A percentile compares a stretch with the other conserved stretches of the same genome.
These are phyloP conservation scores for Tillandsia leiboldiana DNA, from an alignment of 176 grass and related monocot species.

Conservation along the genomic window DNA sequence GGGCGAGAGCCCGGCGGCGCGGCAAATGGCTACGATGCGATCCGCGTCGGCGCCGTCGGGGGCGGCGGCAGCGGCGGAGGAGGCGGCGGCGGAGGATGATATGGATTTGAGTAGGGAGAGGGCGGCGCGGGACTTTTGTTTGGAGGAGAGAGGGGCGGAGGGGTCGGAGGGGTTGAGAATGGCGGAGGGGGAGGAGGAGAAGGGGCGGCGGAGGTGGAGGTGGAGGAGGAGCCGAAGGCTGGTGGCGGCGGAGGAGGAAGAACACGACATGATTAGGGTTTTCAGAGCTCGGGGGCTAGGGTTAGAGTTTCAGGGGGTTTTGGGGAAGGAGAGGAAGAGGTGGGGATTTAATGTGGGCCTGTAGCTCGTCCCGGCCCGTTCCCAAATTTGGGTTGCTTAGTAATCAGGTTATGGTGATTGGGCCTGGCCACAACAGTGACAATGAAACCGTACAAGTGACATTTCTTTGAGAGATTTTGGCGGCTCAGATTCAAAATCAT, in stretches of 20 bases:
- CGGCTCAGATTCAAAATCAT: no score
- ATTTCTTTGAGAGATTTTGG: no score
- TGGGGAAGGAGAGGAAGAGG: no score
- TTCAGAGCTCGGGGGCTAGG: slow-evolving; percentile 29
- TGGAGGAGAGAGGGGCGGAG: slow-evolving; percentile 35
- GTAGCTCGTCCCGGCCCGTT: no score
- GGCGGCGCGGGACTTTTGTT: slow-evolving; percentile 52
- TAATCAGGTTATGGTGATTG: no score
- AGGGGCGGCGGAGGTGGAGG: slow-evolving; percentile 2
- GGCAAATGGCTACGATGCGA: slow-evolving; percentile 79
- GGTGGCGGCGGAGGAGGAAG: slow-evolving; percentile 18
- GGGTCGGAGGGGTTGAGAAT: slow-evolving; percentile 63
- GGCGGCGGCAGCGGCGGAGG: slow-evolving; percentile 41
- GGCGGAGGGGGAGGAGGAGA: slow-evolving; percentile 36
- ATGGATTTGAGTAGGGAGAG: slow-evolving; percentile 58
- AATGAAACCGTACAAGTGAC: no score
- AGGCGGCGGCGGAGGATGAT: slow-evolving; percentile 38
- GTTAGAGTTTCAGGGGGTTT: no score
- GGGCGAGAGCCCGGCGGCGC: slow-evolving; percentile 53
- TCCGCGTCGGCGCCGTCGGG: slow-evolving; percentile 11
- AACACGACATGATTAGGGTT: slow-evolving; percentile 28
- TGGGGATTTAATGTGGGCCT: no score
- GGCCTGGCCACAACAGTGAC: no score
- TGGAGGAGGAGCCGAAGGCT: slow-evolving; percentile 32
- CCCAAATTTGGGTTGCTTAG: no score